Evolutionary conservation across 2,329 filamentous ascomycete genomes (phyloP).

Genomic region (Fusarium drepaniforme): DNA sequence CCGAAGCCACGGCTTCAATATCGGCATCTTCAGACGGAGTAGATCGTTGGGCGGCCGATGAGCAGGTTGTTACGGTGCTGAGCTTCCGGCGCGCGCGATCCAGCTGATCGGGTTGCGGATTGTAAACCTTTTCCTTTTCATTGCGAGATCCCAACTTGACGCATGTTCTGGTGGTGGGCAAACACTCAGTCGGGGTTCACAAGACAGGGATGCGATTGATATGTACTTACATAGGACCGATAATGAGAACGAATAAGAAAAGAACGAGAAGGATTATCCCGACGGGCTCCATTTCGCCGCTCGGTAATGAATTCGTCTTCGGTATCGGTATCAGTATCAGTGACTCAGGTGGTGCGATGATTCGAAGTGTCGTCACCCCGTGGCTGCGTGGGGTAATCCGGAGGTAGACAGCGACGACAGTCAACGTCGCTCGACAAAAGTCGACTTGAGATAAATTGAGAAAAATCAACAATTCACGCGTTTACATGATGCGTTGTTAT

Average conservation of each 20-base stretch:
- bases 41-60: slow-evolving; percentile 25
- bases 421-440: not conserved
- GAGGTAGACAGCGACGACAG: not conserved
- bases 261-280: slow-evolving; percentile 41
- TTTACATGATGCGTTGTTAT: slow-evolving; percentile 4
- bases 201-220: not conserved
- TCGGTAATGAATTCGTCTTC: not conserved
- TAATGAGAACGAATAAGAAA: slow-evolving; percentile 36
- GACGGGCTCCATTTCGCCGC: slow-evolving; percentile 39
- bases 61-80: slow-evolving; percentile 45
- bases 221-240: slow-evolving; percentile 37
- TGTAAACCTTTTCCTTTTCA: slow-evolving; percentile 27
- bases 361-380: slow-evolving; percentile 6
- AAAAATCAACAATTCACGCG: not conserved
- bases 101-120: slow-evolving; percentile 37
- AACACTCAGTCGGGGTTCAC: slow-evolving; percentile 6
- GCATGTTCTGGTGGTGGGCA: slow-evolving; percentile 28
- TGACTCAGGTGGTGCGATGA: slow-evolving; percentile 8
- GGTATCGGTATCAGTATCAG: not conserved
- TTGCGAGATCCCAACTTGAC: slow-evolving; percentile 28
- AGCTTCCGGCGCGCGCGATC: slow-evolving; percentile 46
- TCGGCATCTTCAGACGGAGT: slow-evolving; percentile 20
- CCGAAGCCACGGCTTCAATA: slow-evolving; percentile 31
- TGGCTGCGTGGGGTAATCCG: not conserved
- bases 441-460: not conserved